Percentiles rank a stretch among this genome's conserved stretches.
Evolutionary conservation across 176 grass and related monocot genomes (phyloP).

Genomic region (Tillandsia fasciculata): DNA sequence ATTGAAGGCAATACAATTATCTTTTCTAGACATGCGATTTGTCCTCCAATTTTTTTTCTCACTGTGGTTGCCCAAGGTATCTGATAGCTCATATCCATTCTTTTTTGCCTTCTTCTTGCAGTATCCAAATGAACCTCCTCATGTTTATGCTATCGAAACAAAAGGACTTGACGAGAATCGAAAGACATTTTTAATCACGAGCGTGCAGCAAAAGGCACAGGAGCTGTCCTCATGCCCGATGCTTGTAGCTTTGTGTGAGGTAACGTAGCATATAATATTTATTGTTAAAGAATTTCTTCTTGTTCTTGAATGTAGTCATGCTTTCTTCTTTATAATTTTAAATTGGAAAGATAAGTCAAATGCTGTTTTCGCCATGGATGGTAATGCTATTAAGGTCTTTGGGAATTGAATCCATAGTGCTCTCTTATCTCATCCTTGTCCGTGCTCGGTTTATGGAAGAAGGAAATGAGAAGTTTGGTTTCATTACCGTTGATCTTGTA

Average conservation of each 20-base stretch:
- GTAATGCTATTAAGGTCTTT: too few species aligned
- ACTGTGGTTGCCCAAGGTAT: background rate
- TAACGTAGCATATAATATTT: slow-evolving; percentile 12
- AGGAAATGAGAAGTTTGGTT: background rate
- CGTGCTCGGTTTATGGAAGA: background rate
- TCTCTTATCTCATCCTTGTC: too few species aligned
- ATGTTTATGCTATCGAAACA: slow-evolving; percentile 58
- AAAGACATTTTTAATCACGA: slow-evolving; percentile 44
- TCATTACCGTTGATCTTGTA: too few species aligned
- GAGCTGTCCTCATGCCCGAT: slow-evolving; percentile 67
- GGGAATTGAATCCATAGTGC: too few species aligned
- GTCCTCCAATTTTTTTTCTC: background rate
- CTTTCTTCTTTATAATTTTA: background rate
- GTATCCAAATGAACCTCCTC: slow-evolving; percentile 74
- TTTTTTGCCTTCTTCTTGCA: slow-evolving; percentile 31
- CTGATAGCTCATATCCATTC: slow-evolving; percentile 4
- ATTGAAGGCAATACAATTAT: too few species aligned
- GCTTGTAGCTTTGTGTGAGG: slow-evolving; percentile 79
- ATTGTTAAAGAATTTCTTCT: background rate
- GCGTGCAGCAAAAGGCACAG: slow-evolving; percentile 55
- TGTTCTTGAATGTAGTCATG: background rate
- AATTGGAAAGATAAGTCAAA: background rate
- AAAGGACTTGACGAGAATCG: slow-evolving; percentile 84
- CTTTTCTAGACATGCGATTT: background rate
- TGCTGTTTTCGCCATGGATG: too few species aligned